phyloP scores from a whole-genome alignment of 805 yeast genomes.

The Peterozyma toletana region DNA sequence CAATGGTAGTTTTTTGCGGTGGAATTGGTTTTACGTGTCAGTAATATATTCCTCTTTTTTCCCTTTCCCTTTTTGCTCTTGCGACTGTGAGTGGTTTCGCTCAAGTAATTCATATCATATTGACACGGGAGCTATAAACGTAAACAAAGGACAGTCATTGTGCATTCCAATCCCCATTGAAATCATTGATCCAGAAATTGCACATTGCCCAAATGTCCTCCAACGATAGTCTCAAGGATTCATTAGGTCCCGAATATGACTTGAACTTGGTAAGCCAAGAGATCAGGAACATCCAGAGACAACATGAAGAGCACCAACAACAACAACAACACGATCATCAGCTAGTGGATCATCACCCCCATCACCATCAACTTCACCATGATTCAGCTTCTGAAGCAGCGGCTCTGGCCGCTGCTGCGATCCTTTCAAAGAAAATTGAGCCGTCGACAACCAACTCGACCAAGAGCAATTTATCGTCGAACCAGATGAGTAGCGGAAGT shows the following conservation, averaged over 20 bases:
- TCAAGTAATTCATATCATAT: conserved; percentile 2
- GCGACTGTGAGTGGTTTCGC: too few relatives aligned
- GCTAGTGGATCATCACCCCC: conserved; percentile 2
- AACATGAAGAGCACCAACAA: not conserved
- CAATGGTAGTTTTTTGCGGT: too few relatives aligned
- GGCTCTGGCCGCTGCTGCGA: not conserved
- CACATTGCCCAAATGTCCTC: too few relatives aligned
- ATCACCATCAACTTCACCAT: conserved; percentile 9
- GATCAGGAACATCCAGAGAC: conserved; percentile 3
- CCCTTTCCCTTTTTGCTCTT: too few relatives aligned
- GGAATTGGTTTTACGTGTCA: too few relatives aligned
- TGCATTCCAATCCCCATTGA: too few relatives aligned
- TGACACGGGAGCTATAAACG: conserved; percentile 3
- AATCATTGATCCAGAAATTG: too few relatives aligned
- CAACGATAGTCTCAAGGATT: too few relatives aligned
- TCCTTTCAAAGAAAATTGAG: not conserved
- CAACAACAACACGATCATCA: not conserved
- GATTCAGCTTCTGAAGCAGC: conserved; percentile 9
- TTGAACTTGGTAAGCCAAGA: conserved; percentile 6
- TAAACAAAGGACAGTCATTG: too few relatives aligned
- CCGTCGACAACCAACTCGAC: not conserved
- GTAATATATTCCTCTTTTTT: too few relatives aligned
- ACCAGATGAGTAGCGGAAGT: not conserved
- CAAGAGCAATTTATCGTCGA: not conserved
- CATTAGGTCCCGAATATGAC: conserved; percentile 5